A percentile compares a stretch with the other conserved stretches of the same genome.
Evolutionary conservation across 768 basidiomycete genomes (phyloP).

Genomic region (Lactifluus pinguis): DNA sequence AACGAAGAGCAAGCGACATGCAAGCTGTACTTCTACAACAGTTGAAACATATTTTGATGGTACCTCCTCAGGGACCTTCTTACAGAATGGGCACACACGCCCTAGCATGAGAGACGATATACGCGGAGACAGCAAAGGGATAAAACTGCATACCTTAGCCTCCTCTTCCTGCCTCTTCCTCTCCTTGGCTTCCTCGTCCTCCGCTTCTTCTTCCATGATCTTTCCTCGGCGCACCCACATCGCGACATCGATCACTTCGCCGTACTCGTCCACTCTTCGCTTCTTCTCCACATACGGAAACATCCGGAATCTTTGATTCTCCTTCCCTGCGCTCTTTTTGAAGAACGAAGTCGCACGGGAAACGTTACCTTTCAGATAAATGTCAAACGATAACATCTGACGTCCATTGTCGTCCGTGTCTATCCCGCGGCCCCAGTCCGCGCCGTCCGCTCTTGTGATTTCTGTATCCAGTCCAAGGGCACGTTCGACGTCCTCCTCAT

Average conservation of each 20-base stretch:
- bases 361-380: conserved; percentile 95
- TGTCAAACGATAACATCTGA: conserved; percentile 83
- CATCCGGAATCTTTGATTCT: conserved; percentile 84
- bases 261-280: conserved; percentile 88
- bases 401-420: conserved; percentile 71
- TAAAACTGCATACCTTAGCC: conserved; percentile 46
- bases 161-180: conserved; percentile 73
- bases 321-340: conserved; percentile 65
- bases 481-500: conserved; percentile 52
- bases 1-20: conserved; percentile 82
- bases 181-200: conserved; percentile 72
- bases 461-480: conserved; percentile 39
- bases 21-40: conserved; percentile 66
- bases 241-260: conserved; percentile 90
- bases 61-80: conserved; percentile 73
- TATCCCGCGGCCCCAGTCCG: conserved; percentile 49
- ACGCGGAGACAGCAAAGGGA: background rate
- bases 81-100: background rate
- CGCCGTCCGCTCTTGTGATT: conserved; percentile 31
- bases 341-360: conserved; percentile 81
- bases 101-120: conserved; percentile 4
- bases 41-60: conserved; percentile 87
- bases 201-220: conserved; percentile 83
- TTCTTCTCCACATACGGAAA: conserved; percentile 95
- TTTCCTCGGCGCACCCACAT: conserved; percentile 93